These are phyloP conservation scores for Monilinia polystroma DNA, from an alignment of 2,329 filamentous ascomycete genomes.

Conservation along the genomic window DNA sequence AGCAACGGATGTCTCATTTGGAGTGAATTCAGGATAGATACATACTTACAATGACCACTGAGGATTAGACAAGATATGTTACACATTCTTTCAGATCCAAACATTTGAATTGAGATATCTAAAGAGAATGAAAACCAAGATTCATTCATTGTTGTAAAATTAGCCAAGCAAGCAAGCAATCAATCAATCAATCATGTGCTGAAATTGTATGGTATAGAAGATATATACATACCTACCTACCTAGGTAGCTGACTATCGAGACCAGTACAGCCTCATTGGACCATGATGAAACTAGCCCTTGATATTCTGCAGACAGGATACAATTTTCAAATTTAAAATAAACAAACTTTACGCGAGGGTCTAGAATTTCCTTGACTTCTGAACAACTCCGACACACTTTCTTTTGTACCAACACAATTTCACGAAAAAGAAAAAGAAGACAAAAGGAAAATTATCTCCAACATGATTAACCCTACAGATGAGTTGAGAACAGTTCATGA, in stretches of 20 bases:
- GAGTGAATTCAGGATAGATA: not conserved
- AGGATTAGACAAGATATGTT: not conserved
- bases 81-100: not conserved
- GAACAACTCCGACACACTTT: not conserved
- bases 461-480: not conserved
- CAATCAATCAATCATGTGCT: too few species aligned
- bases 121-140: not conserved
- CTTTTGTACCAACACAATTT: not conserved
- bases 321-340: not conserved
- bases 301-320: not conserved
- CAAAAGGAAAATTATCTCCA: too few species aligned
- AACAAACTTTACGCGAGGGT: not conserved
- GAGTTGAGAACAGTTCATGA: not conserved
- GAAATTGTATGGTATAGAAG: not conserved
- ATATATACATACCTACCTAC: not conserved
- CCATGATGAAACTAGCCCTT: not conserved
- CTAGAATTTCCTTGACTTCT: not conserved
- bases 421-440: not conserved
- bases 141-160: not conserved
- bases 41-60: not conserved
- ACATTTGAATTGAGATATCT: not conserved
- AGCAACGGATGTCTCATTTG: not conserved
- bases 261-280: not conserved
- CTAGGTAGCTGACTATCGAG: not conserved
- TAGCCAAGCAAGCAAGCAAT: not conserved